Base-by-base conservation (phyloP, 805 yeast genomes). In the Candida glaebosa region DNA sequence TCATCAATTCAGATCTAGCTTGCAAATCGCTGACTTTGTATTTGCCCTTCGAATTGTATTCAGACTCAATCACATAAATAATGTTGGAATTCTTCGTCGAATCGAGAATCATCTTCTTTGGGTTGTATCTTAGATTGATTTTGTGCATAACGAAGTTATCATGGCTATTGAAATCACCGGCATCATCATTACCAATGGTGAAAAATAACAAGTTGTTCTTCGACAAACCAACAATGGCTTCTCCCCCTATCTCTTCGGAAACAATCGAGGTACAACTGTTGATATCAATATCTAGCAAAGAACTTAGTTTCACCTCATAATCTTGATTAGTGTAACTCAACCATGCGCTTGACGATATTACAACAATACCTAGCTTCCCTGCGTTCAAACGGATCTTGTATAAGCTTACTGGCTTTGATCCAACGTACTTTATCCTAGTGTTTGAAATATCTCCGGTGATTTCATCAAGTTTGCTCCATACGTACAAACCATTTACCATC, bases 401-500 rank as follows among this genome's bases (percentile, higher is more conserved):
- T 3, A 89, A 59, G 2, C 53, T 52, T 0, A 89, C 82, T 0
- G 85, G 79, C 31, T 71, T 71, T 0, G 85, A 73, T 0, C 98
- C 98, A 20, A 87, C 57, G 53, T 84, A 88, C 53, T 82, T 81
- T 14, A 80, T 78, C 51, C 84, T 69, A 1, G 88, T 77, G 48
- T 84, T 82, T 1, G 76, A 65, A 16, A 78, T 71, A 3, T 55
- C 56, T 3, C 96, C 96, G 3, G 82, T 69, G 3, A 64, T 52
- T 0, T 57, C 53, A 53, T 85, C 87, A 30, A 89, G 50, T 4
- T 66, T 61, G 0, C 87, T 76, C 14, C 82, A 67, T 2, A 82
- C 81, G 61, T 84, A 87, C 1, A 90, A 78, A 16, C 98, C 98
- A 58, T 81, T 87, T n/a, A 65, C 74, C 70, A 89, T 71, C 1